Evolutionary conservation across 1,284 basidiomycete genomes (phyloP).

Genomic region (Ustanciosporium gigantosporum): DNA sequence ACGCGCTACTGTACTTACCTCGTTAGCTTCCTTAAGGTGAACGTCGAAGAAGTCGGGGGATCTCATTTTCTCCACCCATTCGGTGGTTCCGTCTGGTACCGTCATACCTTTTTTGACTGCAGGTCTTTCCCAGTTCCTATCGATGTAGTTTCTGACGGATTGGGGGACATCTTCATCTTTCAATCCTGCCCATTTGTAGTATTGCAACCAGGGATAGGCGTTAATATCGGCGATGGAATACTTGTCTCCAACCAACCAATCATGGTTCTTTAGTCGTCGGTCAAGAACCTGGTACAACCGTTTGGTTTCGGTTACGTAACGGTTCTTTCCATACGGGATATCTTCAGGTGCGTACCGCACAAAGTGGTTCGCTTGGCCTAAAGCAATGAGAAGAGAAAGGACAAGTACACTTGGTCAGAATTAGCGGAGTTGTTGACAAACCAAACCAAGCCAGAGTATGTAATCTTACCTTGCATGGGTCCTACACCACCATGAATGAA

Average conservation of each 20-base stretch:
- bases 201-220: constrained; percentile 45
- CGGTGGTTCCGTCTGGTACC: constrained; percentile 17
- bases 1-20: neutral
- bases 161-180: constrained; percentile 25
- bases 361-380: constrained; percentile 43
- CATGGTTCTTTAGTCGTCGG: constrained; percentile 28
- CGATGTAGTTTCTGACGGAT: constrained; percentile 21
- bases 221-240: constrained; percentile 49
- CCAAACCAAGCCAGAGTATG: neutral
- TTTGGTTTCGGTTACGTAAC: constrained; percentile 39
- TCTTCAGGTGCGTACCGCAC: constrained; percentile 37
- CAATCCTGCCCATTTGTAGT: constrained; percentile 27
- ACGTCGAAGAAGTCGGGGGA: constrained; percentile 10
- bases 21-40: constrained; percentile 11
- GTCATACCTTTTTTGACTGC: constrained; percentile 28
- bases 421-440: neutral
- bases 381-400: neutral
- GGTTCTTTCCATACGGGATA: constrained; percentile 41
- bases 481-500: constrained; percentile 39
- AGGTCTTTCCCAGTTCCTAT: constrained; percentile 15
- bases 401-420: too few species aligned
- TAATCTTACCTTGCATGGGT: constrained; percentile 34
- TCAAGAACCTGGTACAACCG: constrained; percentile 43
- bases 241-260: constrained; percentile 50
- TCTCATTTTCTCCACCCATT: constrained; percentile 30